Percentiles rank a stretch among this genome's conserved stretches.
Conservation (phyloP, 257 asterid species). For the Cynanchum wilfordii region DNA sequence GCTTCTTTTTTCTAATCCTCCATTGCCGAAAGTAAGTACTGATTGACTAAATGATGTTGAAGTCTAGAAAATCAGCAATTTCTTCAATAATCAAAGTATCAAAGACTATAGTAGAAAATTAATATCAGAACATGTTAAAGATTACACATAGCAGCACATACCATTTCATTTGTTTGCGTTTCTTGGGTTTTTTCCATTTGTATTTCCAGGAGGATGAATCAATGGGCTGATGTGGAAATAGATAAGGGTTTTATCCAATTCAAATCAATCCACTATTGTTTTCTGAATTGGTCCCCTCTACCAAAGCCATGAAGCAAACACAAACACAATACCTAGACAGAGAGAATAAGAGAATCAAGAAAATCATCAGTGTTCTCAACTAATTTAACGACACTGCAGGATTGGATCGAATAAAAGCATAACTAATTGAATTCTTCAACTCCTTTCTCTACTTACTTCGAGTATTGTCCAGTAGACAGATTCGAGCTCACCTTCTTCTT, state of each 20-base stretch:
- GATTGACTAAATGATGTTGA: background rate
- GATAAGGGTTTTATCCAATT: conserved; percentile 42
- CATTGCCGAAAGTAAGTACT: conserved; percentile 1
- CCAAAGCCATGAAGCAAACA: conserved; percentile 15
- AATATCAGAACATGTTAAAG: conserved; percentile 13
- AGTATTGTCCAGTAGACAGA: background rate
- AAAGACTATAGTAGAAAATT: conserved; percentile 7
- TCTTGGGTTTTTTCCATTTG: background rate
- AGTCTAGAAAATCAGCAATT: background rate
- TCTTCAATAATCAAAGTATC: background rate
- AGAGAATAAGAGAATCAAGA: conserved; percentile 15
- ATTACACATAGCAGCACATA: no score
- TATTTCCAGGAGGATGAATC: conserved; percentile 20
- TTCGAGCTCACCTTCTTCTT: background rate
- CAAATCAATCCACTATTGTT: conserved; percentile 16
- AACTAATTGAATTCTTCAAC: background rate
- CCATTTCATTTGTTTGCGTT: conserved; percentile 1
- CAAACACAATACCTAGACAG: background rate
- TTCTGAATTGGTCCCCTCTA: conserved; percentile 11
- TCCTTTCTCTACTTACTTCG: background rate
- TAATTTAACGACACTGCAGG: background rate
- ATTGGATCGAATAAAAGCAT: background rate
- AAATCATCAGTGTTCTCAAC: background rate
- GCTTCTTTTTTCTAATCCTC: background rate
- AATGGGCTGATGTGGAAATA: conserved; percentile 48